phyloP scores from a whole-genome alignment of 2,329 filamentous ascomycete species.

The Calonectria pseudoreteaudii region DNA sequence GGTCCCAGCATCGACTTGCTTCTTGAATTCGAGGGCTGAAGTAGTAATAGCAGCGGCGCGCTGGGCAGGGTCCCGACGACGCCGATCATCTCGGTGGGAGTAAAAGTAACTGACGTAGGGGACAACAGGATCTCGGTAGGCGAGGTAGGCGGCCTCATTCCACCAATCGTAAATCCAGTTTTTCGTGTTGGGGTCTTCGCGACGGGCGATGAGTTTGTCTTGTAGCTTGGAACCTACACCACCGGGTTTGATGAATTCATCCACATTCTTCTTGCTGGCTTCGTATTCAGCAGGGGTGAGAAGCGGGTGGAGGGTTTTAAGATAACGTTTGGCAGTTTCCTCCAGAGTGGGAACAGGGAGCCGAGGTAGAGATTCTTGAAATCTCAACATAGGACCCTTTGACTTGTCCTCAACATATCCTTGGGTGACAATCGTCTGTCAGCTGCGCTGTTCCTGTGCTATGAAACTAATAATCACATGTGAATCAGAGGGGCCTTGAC shows the following conservation, averaged over 20 bases:
- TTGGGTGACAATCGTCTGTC: constrained; percentile 48
- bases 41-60: constrained; percentile 91
- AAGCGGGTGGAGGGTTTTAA: constrained; percentile 83
- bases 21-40: constrained; percentile 92
- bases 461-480: constrained; percentile 10
- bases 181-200: constrained; percentile 82
- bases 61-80: constrained; percentile 88
- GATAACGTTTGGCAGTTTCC: constrained; percentile 83
- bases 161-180: constrained; percentile 99
- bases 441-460: constrained; percentile 15
- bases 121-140: constrained; percentile 93
- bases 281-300: constrained; percentile 77
- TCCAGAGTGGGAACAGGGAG: constrained; percentile 85
- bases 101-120: constrained; percentile 99
- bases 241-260: constrained; percentile 89
- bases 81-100: constrained; percentile 93
- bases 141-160: constrained; percentile 94
- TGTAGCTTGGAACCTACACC: constrained; percentile 86
- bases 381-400: constrained; percentile 85
- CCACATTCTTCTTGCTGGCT: constrained; percentile 82
- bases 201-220: constrained; percentile 83
- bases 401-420: constrained; percentile 84
- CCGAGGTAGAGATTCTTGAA: constrained; percentile 84
- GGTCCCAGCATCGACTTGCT: constrained; percentile 82
- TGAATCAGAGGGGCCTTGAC: constrained; percentile 17